Evolutionary conservation across 228 moss, liverwort and hornwort genomes (phyloP).

Genomic region (Sphagnum magellanicum): DNA sequence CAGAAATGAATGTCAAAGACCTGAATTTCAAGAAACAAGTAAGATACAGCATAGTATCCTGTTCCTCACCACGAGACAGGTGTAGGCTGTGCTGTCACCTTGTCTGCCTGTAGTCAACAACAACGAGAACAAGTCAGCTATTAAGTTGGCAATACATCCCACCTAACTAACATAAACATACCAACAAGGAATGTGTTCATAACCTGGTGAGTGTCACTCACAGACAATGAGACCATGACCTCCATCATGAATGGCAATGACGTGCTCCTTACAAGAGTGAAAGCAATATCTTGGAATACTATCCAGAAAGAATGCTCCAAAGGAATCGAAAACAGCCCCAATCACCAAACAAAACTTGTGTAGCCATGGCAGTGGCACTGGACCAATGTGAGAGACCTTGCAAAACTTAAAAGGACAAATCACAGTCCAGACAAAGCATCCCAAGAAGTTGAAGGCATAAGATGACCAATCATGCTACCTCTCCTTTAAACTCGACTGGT

Average conservation of each 20-base stretch:
- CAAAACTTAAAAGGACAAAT: slow-evolving; percentile 19
- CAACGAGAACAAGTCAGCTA: not conserved
- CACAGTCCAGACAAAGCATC: slow-evolving; percentile 12
- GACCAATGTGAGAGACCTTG: no score
- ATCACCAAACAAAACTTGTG: no score
- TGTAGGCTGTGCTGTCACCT: slow-evolving; percentile 76
- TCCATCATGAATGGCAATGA: no score
- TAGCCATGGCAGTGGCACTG: no score
- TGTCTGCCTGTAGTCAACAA: slow-evolving; percentile 50
- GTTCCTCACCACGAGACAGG: slow-evolving; percentile 80
- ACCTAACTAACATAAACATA: not conserved
- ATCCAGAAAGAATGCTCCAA: not conserved
- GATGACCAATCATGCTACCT: slow-evolving; percentile 49
- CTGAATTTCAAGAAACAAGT: no score
- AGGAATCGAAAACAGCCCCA: not conserved
- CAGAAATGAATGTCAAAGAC: not conserved
- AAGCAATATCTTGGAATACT: not conserved
- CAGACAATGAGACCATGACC: no score
- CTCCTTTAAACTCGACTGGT: slow-evolving; percentile 79
- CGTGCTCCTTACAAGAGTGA: not conserved
- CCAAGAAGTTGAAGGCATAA: slow-evolving; percentile 26
- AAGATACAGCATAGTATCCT: no score
- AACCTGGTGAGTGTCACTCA: no score
- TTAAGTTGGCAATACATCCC: not conserved
- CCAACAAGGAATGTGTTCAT: not conserved